Evolutionary conservation across 2,329 filamentous ascomycete genomes (phyloP).

Genomic region (Pezicula carpinea): DNA sequence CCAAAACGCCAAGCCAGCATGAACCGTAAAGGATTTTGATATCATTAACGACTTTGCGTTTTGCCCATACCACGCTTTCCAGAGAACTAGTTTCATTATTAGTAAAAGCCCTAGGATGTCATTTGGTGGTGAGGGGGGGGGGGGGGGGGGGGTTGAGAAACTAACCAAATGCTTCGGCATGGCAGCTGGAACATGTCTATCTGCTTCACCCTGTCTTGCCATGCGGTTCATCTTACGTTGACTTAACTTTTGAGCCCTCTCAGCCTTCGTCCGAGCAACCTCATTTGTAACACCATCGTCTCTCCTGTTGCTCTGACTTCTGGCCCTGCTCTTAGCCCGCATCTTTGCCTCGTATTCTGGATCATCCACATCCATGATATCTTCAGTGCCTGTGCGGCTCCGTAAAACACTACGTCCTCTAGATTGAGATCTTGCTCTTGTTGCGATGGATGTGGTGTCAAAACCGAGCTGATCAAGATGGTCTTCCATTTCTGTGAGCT

Average conservation of each 20-base stretch:
- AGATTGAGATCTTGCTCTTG: constrained; percentile 64
- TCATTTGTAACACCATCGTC: constrained; percentile 73
- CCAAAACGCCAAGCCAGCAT: constrained; percentile 1
- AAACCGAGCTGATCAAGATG: constrained; percentile 81
- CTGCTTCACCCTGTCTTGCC: constrained; percentile 93
- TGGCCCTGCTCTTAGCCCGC: constrained; percentile 68
- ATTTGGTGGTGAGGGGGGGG: not conserved
- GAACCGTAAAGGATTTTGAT: not conserved
- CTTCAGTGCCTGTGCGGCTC: constrained; percentile 56
- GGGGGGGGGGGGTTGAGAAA: constrained; percentile 29
- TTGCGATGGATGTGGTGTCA: constrained; percentile 70
- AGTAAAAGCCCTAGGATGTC: constrained; percentile 1
- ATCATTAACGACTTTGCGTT: constrained; percentile 65
- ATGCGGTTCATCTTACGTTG: constrained; percentile 99
- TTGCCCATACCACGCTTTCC: constrained; percentile 95
- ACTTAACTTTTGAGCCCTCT: constrained; percentile 79
- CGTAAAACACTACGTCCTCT: constrained; percentile 69
- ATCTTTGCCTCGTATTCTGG: constrained; percentile 52
- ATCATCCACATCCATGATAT: constrained; percentile 71
- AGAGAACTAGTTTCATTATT: constrained; percentile 55
- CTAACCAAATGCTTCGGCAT: constrained; percentile 88
- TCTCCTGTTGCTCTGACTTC: constrained; percentile 65
- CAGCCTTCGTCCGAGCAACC: constrained; percentile 67
- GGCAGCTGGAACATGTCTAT: constrained; percentile 79
- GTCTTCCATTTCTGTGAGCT: constrained; percentile 80